A percentile compares a stretch with the other conserved stretches of the same genome.
Conservation (phyloP, 305 asterid species). For the Solanum hybrid region DNA sequence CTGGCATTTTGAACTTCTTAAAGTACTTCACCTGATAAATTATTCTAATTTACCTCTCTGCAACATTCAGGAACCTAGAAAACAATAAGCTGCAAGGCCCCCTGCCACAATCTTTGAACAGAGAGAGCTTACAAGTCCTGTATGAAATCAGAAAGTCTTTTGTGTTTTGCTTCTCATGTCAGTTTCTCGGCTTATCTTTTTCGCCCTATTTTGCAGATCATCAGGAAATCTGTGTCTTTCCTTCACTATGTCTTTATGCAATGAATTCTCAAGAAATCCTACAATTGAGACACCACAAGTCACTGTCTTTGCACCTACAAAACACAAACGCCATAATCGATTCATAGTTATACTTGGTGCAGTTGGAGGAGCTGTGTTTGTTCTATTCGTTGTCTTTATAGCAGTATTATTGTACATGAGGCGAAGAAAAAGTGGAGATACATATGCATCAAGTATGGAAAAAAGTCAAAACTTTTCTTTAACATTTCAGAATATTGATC, state of each 20-base stretch:
- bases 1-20: background rate
- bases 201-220: constrained; percentile 34
- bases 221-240: constrained; percentile 82
- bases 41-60: constrained; percentile 5
- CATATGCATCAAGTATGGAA: constrained; percentile 36
- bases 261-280: constrained; percentile 34
- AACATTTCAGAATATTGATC: background rate
- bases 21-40: background rate
- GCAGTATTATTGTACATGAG: constrained; percentile 45
- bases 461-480: background rate
- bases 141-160: constrained; percentile 10
- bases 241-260: constrained; percentile 56
- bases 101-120: constrained; percentile 66
- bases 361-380: constrained; percentile 51
- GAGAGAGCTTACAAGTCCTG: constrained; percentile 71
- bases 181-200: background rate
- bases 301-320: constrained; percentile 51
- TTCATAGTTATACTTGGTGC: constrained; percentile 41
- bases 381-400: constrained; percentile 32
- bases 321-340: constrained; percentile 40
- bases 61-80: constrained; percentile 58
- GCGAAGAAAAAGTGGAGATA: constrained; percentile 28
- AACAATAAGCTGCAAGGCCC: constrained; percentile 82
- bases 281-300: constrained; percentile 71
- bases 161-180: background rate